These are phyloP conservation scores for Exophiala dermatitidis DNA, from an alignment of 2,329 filamentous ascomycete species.

Conservation along the genomic window DNA sequence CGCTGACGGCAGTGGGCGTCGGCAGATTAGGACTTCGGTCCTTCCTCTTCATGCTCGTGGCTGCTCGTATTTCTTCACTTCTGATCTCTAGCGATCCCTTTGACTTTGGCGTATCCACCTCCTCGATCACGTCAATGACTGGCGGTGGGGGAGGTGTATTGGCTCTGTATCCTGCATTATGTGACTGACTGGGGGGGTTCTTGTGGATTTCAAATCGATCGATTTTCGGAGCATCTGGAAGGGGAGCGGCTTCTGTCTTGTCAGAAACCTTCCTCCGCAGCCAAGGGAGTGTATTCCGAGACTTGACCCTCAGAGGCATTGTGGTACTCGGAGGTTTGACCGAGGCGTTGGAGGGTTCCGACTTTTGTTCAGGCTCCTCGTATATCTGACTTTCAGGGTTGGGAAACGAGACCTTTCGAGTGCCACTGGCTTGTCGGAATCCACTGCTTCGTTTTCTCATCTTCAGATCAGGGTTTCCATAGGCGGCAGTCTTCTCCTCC, in stretches of 20 bases:
- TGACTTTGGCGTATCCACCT: slow-evolving; percentile 44
- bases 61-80: slow-evolving; percentile 77
- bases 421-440: slow-evolving; percentile 34
- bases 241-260: slow-evolving; percentile 29
- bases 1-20: slow-evolving; percentile 82
- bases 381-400: slow-evolving; percentile 63
- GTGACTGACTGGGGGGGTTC: slow-evolving; percentile 75
- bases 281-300: slow-evolving; percentile 55
- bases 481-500: slow-evolving; percentile 43
- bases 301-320: slow-evolving; percentile 51
- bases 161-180: slow-evolving; percentile 69
- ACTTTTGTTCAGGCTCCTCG: slow-evolving; percentile 65
- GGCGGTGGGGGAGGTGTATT: slow-evolving; percentile 45
- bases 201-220: slow-evolving; percentile 67
- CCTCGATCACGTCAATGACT: slow-evolving; percentile 21
- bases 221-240: slow-evolving; percentile 41
- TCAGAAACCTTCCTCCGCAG: slow-evolving; percentile 36
- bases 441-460: slow-evolving; percentile 19
- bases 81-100: slow-evolving; percentile 79
- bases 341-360: neutral
- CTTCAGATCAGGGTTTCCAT: slow-evolving; percentile 39
- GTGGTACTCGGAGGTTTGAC: slow-evolving; percentile 27
- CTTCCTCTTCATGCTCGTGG: slow-evolving; percentile 80
- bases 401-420: slow-evolving; percentile 47
- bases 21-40: slow-evolving; percentile 83